Conservation (phyloP, 805 yeast genomes). For the Yamadazyma endophytica region DNA sequence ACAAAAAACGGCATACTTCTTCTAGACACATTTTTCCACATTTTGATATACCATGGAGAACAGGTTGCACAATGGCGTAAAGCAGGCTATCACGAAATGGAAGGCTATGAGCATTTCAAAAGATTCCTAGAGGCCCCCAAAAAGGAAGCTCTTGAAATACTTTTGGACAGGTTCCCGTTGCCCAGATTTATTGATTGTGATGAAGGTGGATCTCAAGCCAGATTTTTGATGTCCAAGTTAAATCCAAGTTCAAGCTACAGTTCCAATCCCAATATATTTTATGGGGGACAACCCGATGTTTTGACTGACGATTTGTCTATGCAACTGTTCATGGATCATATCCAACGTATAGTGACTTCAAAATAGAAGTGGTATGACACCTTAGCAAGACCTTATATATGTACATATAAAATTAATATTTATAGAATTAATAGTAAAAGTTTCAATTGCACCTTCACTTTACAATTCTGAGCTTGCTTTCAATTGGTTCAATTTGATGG, state of each 20-base stretch:
- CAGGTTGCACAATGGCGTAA: slow-evolving; percentile 65
- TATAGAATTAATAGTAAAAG: no score
- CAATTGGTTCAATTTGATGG: no score
- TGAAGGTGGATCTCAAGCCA: slow-evolving; percentile 98
- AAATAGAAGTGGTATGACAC: slow-evolving; percentile 4
- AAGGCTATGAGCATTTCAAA: slow-evolving; percentile 56
- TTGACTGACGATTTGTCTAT: slow-evolving; percentile 94
- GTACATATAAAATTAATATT: no score
- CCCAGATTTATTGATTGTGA: slow-evolving; percentile 95
- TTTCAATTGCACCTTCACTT: no score
- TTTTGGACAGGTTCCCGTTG: slow-evolving; percentile 64
- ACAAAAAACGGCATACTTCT: slow-evolving; percentile 83
- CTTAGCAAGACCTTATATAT: no score
- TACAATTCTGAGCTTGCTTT: no score
- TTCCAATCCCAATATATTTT: slow-evolving; percentile 18
- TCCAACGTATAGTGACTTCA: slow-evolving; percentile 44
- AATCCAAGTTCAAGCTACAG: slow-evolving; percentile 86
- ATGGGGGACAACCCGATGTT: slow-evolving; percentile 44
- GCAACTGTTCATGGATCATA: slow-evolving; percentile 92
- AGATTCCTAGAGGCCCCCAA: slow-evolving; percentile 60
- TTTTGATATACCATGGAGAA: slow-evolving; percentile 63
- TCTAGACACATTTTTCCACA: slow-evolving; percentile 75
- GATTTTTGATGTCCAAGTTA: slow-evolving; percentile 90
- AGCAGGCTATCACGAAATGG: slow-evolving; percentile 57
- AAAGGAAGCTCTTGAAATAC: slow-evolving; percentile 59